These are phyloP conservation scores for Vigna nakashimae DNA, from an alignment of 306 rosid genomes.

Conservation along the genomic window DNA sequence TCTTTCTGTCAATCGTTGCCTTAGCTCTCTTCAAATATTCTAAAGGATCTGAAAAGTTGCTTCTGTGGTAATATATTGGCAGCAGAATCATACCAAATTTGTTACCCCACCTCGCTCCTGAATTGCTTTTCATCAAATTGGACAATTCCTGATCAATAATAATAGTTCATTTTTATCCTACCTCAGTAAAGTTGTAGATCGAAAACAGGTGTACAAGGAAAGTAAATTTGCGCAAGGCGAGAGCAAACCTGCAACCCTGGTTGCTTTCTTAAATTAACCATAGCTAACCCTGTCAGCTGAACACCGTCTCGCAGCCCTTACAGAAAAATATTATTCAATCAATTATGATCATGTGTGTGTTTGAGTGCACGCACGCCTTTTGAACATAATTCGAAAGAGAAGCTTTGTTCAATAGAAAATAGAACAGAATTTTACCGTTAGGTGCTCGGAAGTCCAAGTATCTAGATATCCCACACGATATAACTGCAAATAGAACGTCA, in stretches of 20 bases:
- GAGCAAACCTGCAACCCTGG: constrained; percentile 74
- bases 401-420: background rate
- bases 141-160: constrained; percentile 62
- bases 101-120: constrained; percentile 84
- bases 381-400: background rate
- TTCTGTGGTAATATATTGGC: constrained; percentile 66
- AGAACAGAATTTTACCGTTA: constrained; percentile 57
- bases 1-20: constrained; percentile 75
- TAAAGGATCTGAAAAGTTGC: constrained; percentile 54
- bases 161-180: constrained; percentile 28
- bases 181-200: background rate
- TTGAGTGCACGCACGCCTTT: background rate
- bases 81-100: constrained; percentile 73
- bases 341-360: background rate
- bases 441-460: constrained; percentile 71
- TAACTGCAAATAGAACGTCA: constrained; percentile 80
- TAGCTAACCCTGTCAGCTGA: constrained; percentile 83
- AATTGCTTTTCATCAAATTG: constrained; percentile 66
- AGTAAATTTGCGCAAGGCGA: background rate
- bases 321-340: background rate
- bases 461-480: constrained; percentile 82
- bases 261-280: constrained; percentile 78
- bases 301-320: constrained; percentile 74
- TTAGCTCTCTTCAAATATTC: constrained; percentile 71
- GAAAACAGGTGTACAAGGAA: background rate